A percentile compares a stretch with the other conserved stretches of the same genome.
These are phyloP conservation scores for Hypoxylon intermedium DNA, from an alignment of 495 filamentous ascomycete species.

Conservation along the genomic window DNA sequence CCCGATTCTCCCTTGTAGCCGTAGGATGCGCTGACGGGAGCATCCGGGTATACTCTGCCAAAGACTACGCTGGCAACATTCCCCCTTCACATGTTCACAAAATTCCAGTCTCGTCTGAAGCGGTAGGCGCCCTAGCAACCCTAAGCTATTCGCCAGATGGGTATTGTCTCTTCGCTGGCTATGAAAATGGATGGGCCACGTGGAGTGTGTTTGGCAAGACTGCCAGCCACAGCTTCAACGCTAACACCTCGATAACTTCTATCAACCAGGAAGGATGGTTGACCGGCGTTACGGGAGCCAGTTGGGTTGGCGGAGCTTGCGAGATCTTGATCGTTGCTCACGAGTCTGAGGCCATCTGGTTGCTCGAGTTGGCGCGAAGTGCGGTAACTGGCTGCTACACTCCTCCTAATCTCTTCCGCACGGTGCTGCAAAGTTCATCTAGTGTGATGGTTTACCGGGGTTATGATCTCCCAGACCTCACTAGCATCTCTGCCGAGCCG, in stretches of 20 bases:
- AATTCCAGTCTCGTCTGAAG: constrained; percentile 65
- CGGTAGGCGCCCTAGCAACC: constrained; percentile 73
- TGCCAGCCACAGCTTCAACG: constrained; percentile 78
- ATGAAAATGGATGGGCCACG: constrained; percentile 89
- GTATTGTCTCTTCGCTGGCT: constrained; percentile 94
- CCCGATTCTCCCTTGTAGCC: constrained; percentile 90
- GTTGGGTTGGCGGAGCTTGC: constrained; percentile 87
- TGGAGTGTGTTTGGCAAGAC: constrained; percentile 98
- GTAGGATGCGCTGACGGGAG: constrained; percentile 82
- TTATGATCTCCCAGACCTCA: constrained; percentile 87
- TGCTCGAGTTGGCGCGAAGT: constrained; percentile 89
- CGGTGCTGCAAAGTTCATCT: constrained; percentile 84
- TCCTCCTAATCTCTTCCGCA: constrained; percentile 84
- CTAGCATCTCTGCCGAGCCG: constrained; percentile 89
- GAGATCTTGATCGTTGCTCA: constrained; percentile 77
- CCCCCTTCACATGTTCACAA: constrained; percentile 83
- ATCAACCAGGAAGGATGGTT: constrained; percentile 81
- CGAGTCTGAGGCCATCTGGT: constrained; percentile 80
- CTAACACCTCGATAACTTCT: constrained; percentile 67
- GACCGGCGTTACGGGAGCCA: constrained; percentile 72
- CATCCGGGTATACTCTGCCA: constrained; percentile 84
- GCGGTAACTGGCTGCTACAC: constrained; percentile 89
- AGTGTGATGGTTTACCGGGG: constrained; percentile 91
- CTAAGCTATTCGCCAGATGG: constrained; percentile 93
- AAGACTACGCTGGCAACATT: constrained; percentile 93